A percentile compares a stretch with the other conserved stretches of the same genome.
Conservation (phyloP, 164 flowering plant species). For the Nelumbo lutea region DNA sequence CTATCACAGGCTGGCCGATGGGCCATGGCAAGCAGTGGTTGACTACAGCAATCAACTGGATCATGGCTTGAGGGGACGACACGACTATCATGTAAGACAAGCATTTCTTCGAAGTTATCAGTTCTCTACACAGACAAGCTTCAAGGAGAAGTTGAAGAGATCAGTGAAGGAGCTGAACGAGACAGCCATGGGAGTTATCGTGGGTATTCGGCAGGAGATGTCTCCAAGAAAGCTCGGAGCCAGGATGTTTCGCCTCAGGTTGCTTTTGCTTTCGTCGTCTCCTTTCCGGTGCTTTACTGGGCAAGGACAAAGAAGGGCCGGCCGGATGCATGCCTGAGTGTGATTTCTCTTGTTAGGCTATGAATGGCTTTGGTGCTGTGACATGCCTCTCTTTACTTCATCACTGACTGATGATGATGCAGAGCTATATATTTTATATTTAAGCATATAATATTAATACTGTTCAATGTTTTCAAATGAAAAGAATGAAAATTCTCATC, state of each 20-base stretch:
- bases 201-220: slow-evolving; percentile 10
- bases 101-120: slow-evolving; percentile 37
- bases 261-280: background rate
- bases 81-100: slow-evolving; percentile 23
- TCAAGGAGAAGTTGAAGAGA: slow-evolving; percentile 23
- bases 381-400: no score
- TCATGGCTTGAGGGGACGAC: background rate
- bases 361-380: no score
- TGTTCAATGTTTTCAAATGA: no score
- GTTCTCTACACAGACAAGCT: slow-evolving; percentile 17
- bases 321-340: no score
- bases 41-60: background rate
- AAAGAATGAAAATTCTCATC: no score
- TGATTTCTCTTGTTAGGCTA: no score
- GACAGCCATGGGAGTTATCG: slow-evolving; percentile 7
- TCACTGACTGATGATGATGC: no score
- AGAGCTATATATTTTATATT: no score
- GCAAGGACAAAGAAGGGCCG: background rate
- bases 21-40: background rate
- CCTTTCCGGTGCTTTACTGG: slow-evolving; percentile 3
- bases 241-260: slow-evolving; percentile 2
- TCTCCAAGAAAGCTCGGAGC: background rate
- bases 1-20: background rate
- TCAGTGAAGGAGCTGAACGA: slow-evolving; percentile 18
- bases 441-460: no score